Conservation (phyloP, 768 basidiomycete genomes). For the Boletellus sp. region DNA sequence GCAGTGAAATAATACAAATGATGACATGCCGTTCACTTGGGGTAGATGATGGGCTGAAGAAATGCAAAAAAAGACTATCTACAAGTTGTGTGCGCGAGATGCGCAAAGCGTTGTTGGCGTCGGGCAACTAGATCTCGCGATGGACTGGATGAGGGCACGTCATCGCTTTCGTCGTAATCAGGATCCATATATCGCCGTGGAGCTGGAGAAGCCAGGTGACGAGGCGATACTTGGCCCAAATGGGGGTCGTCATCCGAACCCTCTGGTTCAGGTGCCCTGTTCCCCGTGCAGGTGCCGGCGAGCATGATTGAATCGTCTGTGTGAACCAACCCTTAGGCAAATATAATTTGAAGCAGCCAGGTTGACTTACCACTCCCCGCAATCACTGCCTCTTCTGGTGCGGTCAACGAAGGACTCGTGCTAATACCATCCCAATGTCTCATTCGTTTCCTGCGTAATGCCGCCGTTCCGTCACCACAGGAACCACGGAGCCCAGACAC, state of each 20-base stretch:
- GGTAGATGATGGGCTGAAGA: conserved; percentile 17
- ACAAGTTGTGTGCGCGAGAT: background rate
- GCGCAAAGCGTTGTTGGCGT: conserved; percentile 34
- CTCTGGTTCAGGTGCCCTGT: conserved; percentile 16
- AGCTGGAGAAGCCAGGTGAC: conserved; percentile 61
- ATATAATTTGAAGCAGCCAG: background rate
- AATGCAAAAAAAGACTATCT: conserved; percentile 9
- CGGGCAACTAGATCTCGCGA: conserved; percentile 42
- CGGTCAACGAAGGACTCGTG: conserved; percentile 11
- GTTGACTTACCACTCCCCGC: conserved; percentile 33
- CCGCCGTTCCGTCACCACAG: conserved; percentile 10
- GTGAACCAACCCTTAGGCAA: conserved; percentile 1
- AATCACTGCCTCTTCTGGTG: conserved; percentile 29
- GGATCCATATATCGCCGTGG: conserved; percentile 37
- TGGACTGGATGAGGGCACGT: conserved; percentile 46
- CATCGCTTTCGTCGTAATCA: conserved; percentile 46
- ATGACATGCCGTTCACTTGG: conserved; percentile 9
- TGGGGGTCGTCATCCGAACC: conserved; percentile 63
- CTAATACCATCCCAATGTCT: conserved; percentile 22
- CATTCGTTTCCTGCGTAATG: conserved; percentile 21
- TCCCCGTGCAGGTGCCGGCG: background rate
- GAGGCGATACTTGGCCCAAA: conserved; percentile 66
- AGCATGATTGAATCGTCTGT: conserved; percentile 51
- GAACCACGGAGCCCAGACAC: conserved; percentile 18
- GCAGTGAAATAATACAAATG: conserved; percentile 24